Conservation (phyloP, 2,329 filamentous ascomycete species). For the Colletotrichum neosansevieriae region DNA sequence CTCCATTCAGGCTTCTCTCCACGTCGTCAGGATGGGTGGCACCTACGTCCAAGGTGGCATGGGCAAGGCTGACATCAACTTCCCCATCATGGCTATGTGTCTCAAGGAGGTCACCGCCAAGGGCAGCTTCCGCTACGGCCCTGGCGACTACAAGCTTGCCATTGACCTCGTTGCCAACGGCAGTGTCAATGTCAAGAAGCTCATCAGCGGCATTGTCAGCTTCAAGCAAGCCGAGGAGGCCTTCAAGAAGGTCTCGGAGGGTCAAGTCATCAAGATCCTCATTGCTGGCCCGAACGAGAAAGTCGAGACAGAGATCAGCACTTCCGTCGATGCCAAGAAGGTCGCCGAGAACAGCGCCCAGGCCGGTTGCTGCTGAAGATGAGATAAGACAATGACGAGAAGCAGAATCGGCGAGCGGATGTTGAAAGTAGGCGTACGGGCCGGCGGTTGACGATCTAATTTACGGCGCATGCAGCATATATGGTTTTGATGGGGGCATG, state of each 20-base stretch:
- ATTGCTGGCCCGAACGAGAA: slow-evolving; percentile 77
- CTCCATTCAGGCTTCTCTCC: slow-evolving; percentile 80
- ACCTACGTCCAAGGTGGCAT: slow-evolving; percentile 90
- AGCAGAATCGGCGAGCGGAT: slow-evolving; percentile 16
- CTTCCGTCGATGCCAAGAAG: slow-evolving; percentile 36
- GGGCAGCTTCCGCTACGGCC: slow-evolving; percentile 90
- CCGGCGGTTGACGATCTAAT: slow-evolving; percentile 25
- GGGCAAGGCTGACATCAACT: slow-evolving; percentile 87
- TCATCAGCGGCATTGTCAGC: slow-evolving; percentile 81
- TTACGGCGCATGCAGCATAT: slow-evolving; percentile 31
- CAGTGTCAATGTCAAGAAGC: slow-evolving; percentile 82
- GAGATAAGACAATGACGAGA: neutral
- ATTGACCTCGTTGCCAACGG: slow-evolving; percentile 80
- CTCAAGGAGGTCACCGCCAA: slow-evolving; percentile 89
- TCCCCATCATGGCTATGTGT: slow-evolving; percentile 92
- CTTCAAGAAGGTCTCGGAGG: slow-evolving; percentile 87
- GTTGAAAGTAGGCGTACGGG: slow-evolving; percentile 33
- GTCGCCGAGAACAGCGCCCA: slow-evolving; percentile 31
- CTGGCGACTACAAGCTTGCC: slow-evolving; percentile 88
- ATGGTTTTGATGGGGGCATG: slow-evolving; percentile 14
- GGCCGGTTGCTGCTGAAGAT: slow-evolving; percentile 37
- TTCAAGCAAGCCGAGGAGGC: slow-evolving; percentile 89
- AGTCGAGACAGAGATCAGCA: slow-evolving; percentile 43
- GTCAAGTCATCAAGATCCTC: slow-evolving; percentile 79
- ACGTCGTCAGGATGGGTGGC: slow-evolving; percentile 77